phyloP scores from a whole-genome alignment of 129 eudicot genomes.

The Solidago caesia region DNA sequence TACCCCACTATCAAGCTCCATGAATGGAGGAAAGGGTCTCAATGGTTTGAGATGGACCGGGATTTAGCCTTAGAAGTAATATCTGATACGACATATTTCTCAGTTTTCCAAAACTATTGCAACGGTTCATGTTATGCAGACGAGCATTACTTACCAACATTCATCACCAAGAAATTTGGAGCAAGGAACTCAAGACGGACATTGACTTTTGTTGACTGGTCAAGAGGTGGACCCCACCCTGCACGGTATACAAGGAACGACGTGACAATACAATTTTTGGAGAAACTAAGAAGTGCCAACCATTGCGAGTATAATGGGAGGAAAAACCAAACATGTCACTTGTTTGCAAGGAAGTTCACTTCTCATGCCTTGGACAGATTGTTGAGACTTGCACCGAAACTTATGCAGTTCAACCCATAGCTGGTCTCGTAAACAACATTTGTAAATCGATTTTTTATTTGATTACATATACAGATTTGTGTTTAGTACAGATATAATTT shows the following conservation, averaged over 20 bases:
- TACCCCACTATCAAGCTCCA: slow-evolving; percentile 47
- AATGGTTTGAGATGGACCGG: slow-evolving; percentile 78
- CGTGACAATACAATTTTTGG: slow-evolving; percentile 47
- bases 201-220: slow-evolving; percentile 84
- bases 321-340: slow-evolving; percentile 46
- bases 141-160: slow-evolving; percentile 85
- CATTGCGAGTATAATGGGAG: slow-evolving; percentile 68
- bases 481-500: background rate
- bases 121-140: slow-evolving; percentile 63
- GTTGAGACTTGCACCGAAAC: slow-evolving; percentile 55
- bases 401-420: slow-evolving; percentile 58
- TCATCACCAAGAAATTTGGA: slow-evolving; percentile 46
- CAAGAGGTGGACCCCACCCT: slow-evolving; percentile 86
- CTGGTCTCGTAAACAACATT: background rate
- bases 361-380: slow-evolving; percentile 65
- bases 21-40: slow-evolving; percentile 89
- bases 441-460: background rate
- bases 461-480: background rate
- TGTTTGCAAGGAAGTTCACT: slow-evolving; percentile 87
- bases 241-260: slow-evolving; percentile 45
- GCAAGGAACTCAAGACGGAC: slow-evolving; percentile 57
- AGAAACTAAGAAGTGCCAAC: slow-evolving; percentile 51
- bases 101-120: slow-evolving; percentile 55
- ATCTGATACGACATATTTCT: slow-evolving; percentile 51
- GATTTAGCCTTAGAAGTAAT: slow-evolving; percentile 61